phyloP scores from a whole-genome alignment of 2,329 filamentous ascomycete species.

The Fusarium humuli region DNA sequence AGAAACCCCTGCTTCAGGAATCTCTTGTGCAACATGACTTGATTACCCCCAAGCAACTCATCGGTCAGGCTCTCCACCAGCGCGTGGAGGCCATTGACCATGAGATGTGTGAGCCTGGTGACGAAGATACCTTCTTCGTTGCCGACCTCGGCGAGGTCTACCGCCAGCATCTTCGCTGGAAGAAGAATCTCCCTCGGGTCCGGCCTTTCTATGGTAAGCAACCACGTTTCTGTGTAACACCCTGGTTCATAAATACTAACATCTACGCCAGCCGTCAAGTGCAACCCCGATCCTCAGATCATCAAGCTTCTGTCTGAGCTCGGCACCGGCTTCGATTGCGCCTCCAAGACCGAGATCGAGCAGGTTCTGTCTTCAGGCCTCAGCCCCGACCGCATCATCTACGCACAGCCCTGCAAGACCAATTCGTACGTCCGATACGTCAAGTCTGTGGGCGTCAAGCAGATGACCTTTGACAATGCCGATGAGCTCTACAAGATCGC shows the following conservation, averaged over 20 bases:
- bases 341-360: slow-evolving; percentile 97
- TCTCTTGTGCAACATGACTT: slow-evolving; percentile 56
- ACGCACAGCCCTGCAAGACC: slow-evolving; percentile 99
- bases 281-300: slow-evolving; percentile 93
- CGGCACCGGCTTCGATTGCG: slow-evolving; percentile 97
- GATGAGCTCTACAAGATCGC: slow-evolving; percentile 99
- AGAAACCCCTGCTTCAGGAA: slow-evolving; percentile 57
- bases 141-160: slow-evolving; percentile 98
- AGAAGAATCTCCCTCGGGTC: slow-evolving; percentile 89
- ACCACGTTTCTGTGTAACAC: no score
- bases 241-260: slow-evolving; percentile 4
- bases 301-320: slow-evolving; percentile 87
- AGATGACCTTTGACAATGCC: slow-evolving; percentile 99
- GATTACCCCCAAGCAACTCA: slow-evolving; percentile 77
- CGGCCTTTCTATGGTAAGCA: slow-evolving; percentile 92
- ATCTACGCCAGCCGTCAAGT: slow-evolving; percentile 83
- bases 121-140: slow-evolving; percentile 98
- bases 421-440: slow-evolving; percentile 97
- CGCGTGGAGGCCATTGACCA: slow-evolving; percentile 87
- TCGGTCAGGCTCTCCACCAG: slow-evolving; percentile 86
- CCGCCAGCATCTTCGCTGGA: slow-evolving; percentile 98
- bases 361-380: slow-evolving; percentile 86
- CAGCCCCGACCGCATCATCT: slow-evolving; percentile 92
- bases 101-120: slow-evolving; percentile 88
- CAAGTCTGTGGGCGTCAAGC: slow-evolving; percentile 83